Evolutionary conservation across 306 rosid genomes (phyloP).

Genomic region (Ceratonia siliqua): DNA sequence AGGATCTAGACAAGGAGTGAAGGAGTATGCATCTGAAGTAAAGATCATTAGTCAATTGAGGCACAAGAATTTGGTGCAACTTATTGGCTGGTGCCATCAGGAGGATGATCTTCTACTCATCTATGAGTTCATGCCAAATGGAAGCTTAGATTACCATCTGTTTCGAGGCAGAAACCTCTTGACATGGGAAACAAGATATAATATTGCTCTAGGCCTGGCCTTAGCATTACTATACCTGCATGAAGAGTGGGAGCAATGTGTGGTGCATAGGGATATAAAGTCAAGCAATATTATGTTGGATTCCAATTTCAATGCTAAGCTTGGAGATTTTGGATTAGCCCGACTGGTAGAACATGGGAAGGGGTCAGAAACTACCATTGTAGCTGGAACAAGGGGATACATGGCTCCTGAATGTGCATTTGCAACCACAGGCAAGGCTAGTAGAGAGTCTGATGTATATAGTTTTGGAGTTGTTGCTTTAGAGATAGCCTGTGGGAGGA

Average conservation of each 20-base stretch:
- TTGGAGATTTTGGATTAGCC: constrained; percentile 43
- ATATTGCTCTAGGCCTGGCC: constrained; percentile 29
- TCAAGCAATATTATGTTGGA: constrained; percentile 43
- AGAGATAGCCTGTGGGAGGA: constrained; percentile 18
- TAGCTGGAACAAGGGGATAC: constrained; percentile 39
- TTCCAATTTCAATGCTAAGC: constrained; percentile 35
- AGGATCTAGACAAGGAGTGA: constrained; percentile 27
- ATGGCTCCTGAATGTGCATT: constrained; percentile 34
- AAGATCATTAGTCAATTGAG: constrained; percentile 40
- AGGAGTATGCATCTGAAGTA: constrained; percentile 27
- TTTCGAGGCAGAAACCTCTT: background rate
- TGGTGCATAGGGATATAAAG: constrained; percentile 39
- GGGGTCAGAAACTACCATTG: constrained; percentile 13
- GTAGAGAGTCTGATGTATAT: constrained; percentile 32
- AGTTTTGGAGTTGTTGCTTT: constrained; percentile 25
- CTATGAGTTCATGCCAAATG: constrained; percentile 39
- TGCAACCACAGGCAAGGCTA: constrained; percentile 1
- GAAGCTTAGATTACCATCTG: constrained; percentile 36
- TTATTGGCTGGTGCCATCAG: constrained; percentile 43
- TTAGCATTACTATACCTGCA: constrained; percentile 39
- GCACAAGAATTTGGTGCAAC: constrained; percentile 41
- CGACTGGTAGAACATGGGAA: constrained; percentile 27
- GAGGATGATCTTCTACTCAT: constrained; percentile 24
- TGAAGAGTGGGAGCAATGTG: constrained; percentile 41
- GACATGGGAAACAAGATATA: constrained; percentile 34